Percentiles rank a stretch among this genome's conserved stretches.
Conservation (phyloP, 2,329 filamentous ascomycete genomes). For the Aspergillus flavus region DNA sequence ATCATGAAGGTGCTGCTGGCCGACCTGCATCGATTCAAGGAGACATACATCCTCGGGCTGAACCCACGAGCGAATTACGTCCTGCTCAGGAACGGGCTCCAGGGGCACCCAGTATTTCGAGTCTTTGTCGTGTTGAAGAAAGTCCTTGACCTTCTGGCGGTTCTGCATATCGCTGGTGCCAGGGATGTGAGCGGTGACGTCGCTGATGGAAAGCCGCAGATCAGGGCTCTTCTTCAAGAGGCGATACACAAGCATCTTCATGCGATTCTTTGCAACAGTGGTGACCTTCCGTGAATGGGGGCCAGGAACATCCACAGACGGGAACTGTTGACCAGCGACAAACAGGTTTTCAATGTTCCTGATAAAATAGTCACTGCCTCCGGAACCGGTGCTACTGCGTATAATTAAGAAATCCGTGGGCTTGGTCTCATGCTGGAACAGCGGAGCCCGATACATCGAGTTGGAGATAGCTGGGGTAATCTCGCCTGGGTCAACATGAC, state of each 20-base stretch:
- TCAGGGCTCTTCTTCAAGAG: constrained; percentile 77
- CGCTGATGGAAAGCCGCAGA: constrained; percentile 71
- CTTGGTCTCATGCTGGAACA: constrained; percentile 83
- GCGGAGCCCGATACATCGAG: constrained; percentile 89
- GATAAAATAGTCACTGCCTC: constrained; percentile 79
- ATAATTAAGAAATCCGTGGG: constrained; percentile 84
- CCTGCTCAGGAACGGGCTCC: constrained; percentile 77
- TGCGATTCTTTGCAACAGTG: constrained; percentile 91
- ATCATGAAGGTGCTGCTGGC: constrained; percentile 85
- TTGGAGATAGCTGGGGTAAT: constrained; percentile 91
- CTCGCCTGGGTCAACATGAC: constrained; percentile 87
- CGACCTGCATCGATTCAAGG: constrained; percentile 95
- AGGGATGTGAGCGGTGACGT: constrained; percentile 88
- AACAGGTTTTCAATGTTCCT: constrained; percentile 89
- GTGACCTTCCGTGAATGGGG: constrained; percentile 94
- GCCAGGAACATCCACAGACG: constrained; percentile 86
- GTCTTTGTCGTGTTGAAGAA: constrained; percentile 86
- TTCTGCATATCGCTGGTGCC: constrained; percentile 95
- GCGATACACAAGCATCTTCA: constrained; percentile 94
- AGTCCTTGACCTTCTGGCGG: constrained; percentile 94
- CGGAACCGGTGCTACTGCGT: constrained; percentile 74
- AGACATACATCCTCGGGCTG: constrained; percentile 94
- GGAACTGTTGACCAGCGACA: constrained; percentile 90
- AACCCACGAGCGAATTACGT: constrained; percentile 81
- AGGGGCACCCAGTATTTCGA: constrained; percentile 83